Conservation (phyloP, 805 yeast genomes). For the Teunomyces funiuensis region DNA sequence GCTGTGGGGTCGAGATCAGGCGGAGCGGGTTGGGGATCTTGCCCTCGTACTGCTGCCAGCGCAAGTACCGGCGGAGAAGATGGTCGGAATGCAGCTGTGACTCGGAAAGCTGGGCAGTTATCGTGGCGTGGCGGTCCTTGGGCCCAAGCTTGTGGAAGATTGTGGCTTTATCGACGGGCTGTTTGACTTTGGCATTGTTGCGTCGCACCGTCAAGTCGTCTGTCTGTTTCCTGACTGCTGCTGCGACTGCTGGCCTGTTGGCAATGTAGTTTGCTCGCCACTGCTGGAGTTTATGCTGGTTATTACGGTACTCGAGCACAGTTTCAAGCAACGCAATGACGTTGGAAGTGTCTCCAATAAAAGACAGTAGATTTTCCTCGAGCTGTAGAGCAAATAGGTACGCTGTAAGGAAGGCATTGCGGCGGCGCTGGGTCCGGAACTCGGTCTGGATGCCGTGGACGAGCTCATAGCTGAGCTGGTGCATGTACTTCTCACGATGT, state of each 20-base stretch:
- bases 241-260: constrained; percentile 5
- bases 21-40: constrained; percentile 33
- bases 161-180: constrained; percentile 4
- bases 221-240: constrained; percentile 12
- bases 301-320: constrained; percentile 3
- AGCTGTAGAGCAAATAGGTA: not conserved
- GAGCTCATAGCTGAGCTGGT: constrained; percentile 4
- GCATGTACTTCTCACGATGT: constrained; percentile 4
- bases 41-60: constrained; percentile 23
- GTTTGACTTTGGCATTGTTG: constrained; percentile 4
- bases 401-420: not conserved
- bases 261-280: constrained; percentile 19
- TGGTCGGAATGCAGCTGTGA: constrained; percentile 15
- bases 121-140: constrained; percentile 13
- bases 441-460: constrained; percentile 5
- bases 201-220: constrained; percentile 6
- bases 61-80: constrained; percentile 28
- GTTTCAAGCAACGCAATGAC: not conserved
- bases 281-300: constrained; percentile 10
- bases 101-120: constrained; percentile 12
- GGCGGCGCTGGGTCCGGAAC: not conserved
- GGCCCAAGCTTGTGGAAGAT: constrained; percentile 7
- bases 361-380: constrained; percentile 3
- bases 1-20: constrained; percentile 26
- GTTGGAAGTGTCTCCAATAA: not conserved